Conservation (phyloP, 345 rosid genomes). For the Heritiera fomes region DNA sequence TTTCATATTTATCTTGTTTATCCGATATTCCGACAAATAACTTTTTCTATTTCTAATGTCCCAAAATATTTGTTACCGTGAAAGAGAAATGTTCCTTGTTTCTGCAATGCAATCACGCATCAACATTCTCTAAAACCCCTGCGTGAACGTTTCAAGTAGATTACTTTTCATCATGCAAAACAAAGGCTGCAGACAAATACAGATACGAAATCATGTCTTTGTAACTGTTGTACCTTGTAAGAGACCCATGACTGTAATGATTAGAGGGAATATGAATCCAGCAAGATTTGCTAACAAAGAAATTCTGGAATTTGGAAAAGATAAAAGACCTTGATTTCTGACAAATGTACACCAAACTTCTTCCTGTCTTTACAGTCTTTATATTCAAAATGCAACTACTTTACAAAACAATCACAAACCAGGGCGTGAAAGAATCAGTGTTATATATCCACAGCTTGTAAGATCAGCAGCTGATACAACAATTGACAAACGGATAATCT, state of each 20-base stretch:
- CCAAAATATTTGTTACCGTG: too few species aligned
- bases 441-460: slow-evolving; percentile 40
- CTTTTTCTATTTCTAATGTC: too few species aligned
- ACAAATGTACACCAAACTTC: slow-evolving; percentile 27
- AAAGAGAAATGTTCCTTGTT: too few species aligned
- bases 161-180: too few species aligned
- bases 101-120: too few species aligned
- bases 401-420: slow-evolving; percentile 32
- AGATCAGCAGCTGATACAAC: slow-evolving; percentile 44
- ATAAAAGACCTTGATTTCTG: slow-evolving; percentile 25
- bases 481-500: slow-evolving; percentile 27
- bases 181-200: too few species aligned
- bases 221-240: not conserved
- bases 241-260: not conserved
- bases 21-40: too few species aligned
- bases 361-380: slow-evolving; percentile 26
- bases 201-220: not conserved
- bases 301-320: too few species aligned
- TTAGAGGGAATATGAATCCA: not conserved
- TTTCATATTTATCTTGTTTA: too few species aligned
- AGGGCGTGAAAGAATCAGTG: slow-evolving; percentile 36
- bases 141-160: too few species aligned
- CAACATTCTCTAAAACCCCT: too few species aligned
- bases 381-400: slow-evolving; percentile 29
- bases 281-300: not conserved